A percentile compares a stretch with the other conserved stretches of the same genome.
Evolutionary conservation across 108 stramenopile genomes (phyloP).

Genomic region (Hondaea fermentalgiana): DNA sequence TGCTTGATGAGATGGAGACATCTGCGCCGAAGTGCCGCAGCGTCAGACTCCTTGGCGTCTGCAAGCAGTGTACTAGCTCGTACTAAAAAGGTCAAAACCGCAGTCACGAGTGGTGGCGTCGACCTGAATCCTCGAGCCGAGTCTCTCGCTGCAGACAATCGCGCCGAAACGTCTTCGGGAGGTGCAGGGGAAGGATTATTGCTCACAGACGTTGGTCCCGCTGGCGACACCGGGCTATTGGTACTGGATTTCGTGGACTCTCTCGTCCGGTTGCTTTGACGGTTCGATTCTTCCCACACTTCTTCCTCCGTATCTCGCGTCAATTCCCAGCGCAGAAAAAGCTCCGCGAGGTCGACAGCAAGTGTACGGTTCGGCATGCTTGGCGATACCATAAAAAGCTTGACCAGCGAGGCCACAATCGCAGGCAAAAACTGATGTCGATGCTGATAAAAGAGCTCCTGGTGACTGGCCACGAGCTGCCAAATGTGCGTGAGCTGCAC

Average conservation of each 20-base stretch:
- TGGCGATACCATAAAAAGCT: constrained; percentile 57
- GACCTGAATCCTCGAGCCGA: constrained; percentile 2
- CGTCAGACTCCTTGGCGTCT: constrained; percentile 48
- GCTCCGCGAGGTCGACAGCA: constrained; percentile 62
- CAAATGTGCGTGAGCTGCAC: constrained; percentile 83
- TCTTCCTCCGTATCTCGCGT: background rate
- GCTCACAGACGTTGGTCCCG: no score
- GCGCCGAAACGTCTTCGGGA: background rate
- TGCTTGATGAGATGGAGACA: background rate
- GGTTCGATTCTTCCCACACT: constrained; percentile 30
- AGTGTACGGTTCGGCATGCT: constrained; percentile 61
- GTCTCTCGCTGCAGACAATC: background rate
- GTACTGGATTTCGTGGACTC: no score
- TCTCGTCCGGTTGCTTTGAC: background rate
- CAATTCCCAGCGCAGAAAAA: constrained; percentile 69
- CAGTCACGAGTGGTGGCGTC: constrained; percentile 40
- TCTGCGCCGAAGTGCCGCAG: background rate
- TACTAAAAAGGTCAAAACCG: constrained; percentile 68
- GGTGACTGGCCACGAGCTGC: constrained; percentile 66
- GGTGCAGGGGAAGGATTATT: background rate
- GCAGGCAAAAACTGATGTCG: constrained; percentile 60
- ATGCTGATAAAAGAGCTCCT: constrained; percentile 53
- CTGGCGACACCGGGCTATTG: no score
- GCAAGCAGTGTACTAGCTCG: constrained; percentile 63
- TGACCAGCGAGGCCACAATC: constrained; percentile 69